Conservation (phyloP, 345 rosid species). For the Linum trigynum region DNA sequence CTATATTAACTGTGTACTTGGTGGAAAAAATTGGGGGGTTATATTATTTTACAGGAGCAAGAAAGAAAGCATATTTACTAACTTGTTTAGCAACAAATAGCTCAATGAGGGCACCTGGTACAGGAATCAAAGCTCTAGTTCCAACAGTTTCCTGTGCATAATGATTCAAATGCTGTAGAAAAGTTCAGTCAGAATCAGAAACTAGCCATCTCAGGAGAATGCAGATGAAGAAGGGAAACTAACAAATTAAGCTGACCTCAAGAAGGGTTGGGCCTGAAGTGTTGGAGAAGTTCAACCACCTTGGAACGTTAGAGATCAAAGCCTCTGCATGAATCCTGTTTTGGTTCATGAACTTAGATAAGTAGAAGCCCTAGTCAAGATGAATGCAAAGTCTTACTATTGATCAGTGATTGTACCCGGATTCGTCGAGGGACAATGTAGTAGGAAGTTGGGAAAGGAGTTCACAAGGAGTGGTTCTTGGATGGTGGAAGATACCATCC, state of each 20-base stretch:
- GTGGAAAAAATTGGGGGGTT: neutral
- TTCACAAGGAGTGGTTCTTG: conserved; percentile 54
- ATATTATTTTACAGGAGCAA: neutral
- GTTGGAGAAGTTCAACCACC: conserved; percentile 57
- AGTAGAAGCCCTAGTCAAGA: neutral
- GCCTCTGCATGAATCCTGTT: conserved; percentile 58
- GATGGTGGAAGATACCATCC: conserved; percentile 63
- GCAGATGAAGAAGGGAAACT: neutral
- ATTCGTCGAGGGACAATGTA: conserved; percentile 45
- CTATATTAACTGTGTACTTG: no score
- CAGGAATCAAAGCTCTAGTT: conserved; percentile 75
- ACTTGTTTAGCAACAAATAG: conserved; percentile 70
- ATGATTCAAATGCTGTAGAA: neutral
- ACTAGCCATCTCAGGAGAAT: neutral
- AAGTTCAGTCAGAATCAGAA: neutral
- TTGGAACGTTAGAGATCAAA: conserved; percentile 53
- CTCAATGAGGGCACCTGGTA: conserved; percentile 72
- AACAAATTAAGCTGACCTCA: conserved; percentile 30
- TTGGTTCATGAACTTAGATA: neutral
- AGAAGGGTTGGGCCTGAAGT: conserved; percentile 34
- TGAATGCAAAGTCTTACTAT: neutral
- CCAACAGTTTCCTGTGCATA: conserved; percentile 49
- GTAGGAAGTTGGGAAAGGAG: conserved; percentile 57
- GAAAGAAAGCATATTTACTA: conserved; percentile 1
- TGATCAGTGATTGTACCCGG: conserved; percentile 31